These are phyloP conservation scores for Trypanosoma cruzi DNA, from an alignment of 208 protist genomes.

Conservation along the genomic window DNA sequence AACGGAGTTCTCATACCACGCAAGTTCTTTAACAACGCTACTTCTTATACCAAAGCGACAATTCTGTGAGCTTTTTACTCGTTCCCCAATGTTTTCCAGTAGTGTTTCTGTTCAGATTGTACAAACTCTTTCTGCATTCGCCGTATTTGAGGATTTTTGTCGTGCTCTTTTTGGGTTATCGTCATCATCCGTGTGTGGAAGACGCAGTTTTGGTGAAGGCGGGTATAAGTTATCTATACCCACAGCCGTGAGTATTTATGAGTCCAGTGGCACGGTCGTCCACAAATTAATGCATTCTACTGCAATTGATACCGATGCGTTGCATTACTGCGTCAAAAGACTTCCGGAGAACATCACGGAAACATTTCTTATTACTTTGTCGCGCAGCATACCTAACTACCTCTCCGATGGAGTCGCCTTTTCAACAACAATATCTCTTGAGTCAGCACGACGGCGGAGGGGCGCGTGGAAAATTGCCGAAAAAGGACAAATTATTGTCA, in stretches of 20 bases:
- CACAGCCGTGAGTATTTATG: slow-evolving; percentile 53
- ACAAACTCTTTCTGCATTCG: slow-evolving; percentile 71
- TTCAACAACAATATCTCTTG: slow-evolving; percentile 36
- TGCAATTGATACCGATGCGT: slow-evolving; percentile 65
- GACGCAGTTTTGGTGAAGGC: slow-evolving; percentile 14
- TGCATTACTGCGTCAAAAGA: slow-evolving; percentile 65
- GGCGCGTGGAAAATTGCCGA: slow-evolving; percentile 66
- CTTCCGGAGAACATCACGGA: slow-evolving; percentile 67
- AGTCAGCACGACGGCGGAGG: slow-evolving; percentile 59
- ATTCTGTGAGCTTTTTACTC: slow-evolving; percentile 58
- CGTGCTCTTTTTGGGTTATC: slow-evolving; percentile 71
- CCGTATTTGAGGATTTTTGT: slow-evolving; percentile 76
- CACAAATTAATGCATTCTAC: slow-evolving; percentile 56
- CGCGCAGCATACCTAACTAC: slow-evolving; percentile 50
- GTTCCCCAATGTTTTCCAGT: slow-evolving; percentile 77
- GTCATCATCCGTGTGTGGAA: slow-evolving; percentile 31
- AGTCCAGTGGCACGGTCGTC: slow-evolving; percentile 51
- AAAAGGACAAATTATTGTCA: slow-evolving; percentile 71
- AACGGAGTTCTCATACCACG: slow-evolving; percentile 80
- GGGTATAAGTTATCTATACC: slow-evolving; percentile 62
- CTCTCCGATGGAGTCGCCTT: slow-evolving; percentile 45
- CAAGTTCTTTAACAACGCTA: slow-evolving; percentile 61
- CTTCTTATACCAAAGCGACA: slow-evolving; percentile 74
- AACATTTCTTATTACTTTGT: slow-evolving; percentile 69
- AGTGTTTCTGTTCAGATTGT: slow-evolving; percentile 72